Evolutionary conservation across 2,329 filamentous ascomycete species (phyloP).

Genomic region (Blastomyces gilchristii): DNA sequence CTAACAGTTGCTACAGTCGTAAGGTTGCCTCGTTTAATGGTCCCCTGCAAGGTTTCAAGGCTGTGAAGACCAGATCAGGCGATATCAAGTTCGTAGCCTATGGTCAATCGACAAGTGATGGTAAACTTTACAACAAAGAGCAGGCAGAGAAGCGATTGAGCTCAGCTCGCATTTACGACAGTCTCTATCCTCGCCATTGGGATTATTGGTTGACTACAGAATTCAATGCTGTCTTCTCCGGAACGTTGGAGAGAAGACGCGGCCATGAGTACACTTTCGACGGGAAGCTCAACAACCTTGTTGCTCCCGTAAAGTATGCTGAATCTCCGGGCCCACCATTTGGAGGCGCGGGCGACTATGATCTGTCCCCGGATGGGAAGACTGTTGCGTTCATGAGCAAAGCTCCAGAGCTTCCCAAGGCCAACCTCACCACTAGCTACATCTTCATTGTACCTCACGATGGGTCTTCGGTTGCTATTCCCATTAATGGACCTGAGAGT

Average conservation of each 20-base stretch:
- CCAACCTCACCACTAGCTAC: conserved; percentile 67
- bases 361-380: conserved; percentile 41
- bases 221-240: conserved; percentile 63
- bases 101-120: conserved; percentile 57
- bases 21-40: conserved; percentile 31
- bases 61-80: conserved; percentile 27
- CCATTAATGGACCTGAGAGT: conserved; percentile 34
- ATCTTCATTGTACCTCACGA: conserved; percentile 62
- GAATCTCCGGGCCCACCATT: conserved; percentile 49
- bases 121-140: conserved; percentile 57
- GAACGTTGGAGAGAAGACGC: conserved; percentile 41
- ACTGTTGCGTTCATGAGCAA: conserved; percentile 36
- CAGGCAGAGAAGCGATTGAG: conserved; percentile 50
- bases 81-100: conserved; percentile 45
- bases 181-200: conserved; percentile 74
- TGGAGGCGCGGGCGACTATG: conserved; percentile 70
- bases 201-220: conserved; percentile 63
- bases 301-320: conserved; percentile 36
- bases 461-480: conserved; percentile 45
- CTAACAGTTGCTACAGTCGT: conserved; percentile 22
- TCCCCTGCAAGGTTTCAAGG: conserved; percentile 32
- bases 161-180: conserved; percentile 60
- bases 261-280: conserved; percentile 27
- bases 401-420: conserved; percentile 32
- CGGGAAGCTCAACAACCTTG: conserved; percentile 48